Base-by-base conservation (phyloP, 2,329 filamentous ascomycete species). In the Hypoxylon sp. region DNA sequence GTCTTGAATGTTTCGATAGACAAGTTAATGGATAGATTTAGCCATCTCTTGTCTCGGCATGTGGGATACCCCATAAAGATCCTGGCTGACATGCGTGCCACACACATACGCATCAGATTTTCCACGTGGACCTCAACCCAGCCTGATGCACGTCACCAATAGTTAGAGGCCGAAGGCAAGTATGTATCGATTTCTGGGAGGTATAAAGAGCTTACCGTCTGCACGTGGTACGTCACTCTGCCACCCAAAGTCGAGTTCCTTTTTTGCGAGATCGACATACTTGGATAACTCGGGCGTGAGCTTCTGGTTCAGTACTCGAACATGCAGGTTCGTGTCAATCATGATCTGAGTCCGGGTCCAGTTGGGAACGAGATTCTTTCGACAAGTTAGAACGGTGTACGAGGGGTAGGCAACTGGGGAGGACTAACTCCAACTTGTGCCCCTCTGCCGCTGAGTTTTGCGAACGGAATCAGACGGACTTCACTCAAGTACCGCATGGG, bases 1-100 rank as follows among this genome's bases (percentile, higher is more conserved):
- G 60, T 48, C 7, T 21, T 45, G 24, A 65, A 64, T 31, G 50
- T 42, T 18, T 65, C 55, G 7, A 53, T 24, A 0, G 63, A 24
- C 17, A 61, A 65, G 11, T 64, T 47, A 13, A 64, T 53, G 0
- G 53, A 58, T 6, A 63, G n/a, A 0, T 47, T 58, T 0, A 67
- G 41, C 64, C 60, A 67, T 11, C 56, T 48, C 8, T 26, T 24
- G 23, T 67, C 54, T 2, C 63, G 49, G 18, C 63, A 62, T 9
- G 46, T 54, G 0, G 58, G 53, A 9, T 56, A 1, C 9, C 65
- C 65, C 6, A 67, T 15, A 17, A 67, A 61, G 2, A 61, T 38
- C 13, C 38, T 58, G 4, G 55, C 53, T 0, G 47, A 46, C 27
- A 62, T 52, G 6, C 55, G 55, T 1, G 58, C 52, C 2, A 60